Evolutionary conservation across 805 yeast species (phyloP), one percentile per base, ranked within the genome.

Genomic region (Ogataea nakhonphanomensis): DNA sequence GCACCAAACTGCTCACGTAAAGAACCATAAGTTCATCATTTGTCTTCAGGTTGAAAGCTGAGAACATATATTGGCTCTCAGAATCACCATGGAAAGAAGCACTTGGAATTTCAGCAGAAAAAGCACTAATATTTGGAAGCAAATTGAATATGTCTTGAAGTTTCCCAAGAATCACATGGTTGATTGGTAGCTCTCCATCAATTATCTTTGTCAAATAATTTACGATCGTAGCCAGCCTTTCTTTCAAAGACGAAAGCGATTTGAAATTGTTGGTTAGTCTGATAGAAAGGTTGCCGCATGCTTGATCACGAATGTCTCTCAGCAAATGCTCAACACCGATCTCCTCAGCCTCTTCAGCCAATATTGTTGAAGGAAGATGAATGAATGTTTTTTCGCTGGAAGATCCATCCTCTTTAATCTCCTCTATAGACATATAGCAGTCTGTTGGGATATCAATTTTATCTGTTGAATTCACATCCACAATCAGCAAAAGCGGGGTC

Each of bases 311-410:
- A 17, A 89, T 88, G 58, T 93, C 99, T 58, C 98, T 81, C 45
- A 93, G 67, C 45, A 93, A 67, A 62, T 93, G 99, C 64, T 93
- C 99, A 10, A 93, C 99, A 47, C 99, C 99, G 52, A 93, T 93
- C 65, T 93, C 99, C 66, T 93, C 99, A 8, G 99, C 99, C 61
- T 93, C 99, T 60, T 93, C 99, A 3, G 99, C 99, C 60, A 86
- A 91, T 49, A 95, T 88, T 22, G 78, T 71, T 10, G 96, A 86
- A 8, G 98, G 96, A 23, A 91, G 79, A 64, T 93, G 99, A 33
- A 86, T 78, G 67, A 93, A 93, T 3, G 97, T 89, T 65, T 84
- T 83, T 58, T 88, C 95, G 7, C 95, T 85, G 4, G 90, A 79
- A 1, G 96, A 78, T 14, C 99, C 99, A 63, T 93, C 98, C 55